phyloP scores from a whole-genome alignment of 495 filamentous ascomycete genomes.

The Darksidea phi region DNA sequence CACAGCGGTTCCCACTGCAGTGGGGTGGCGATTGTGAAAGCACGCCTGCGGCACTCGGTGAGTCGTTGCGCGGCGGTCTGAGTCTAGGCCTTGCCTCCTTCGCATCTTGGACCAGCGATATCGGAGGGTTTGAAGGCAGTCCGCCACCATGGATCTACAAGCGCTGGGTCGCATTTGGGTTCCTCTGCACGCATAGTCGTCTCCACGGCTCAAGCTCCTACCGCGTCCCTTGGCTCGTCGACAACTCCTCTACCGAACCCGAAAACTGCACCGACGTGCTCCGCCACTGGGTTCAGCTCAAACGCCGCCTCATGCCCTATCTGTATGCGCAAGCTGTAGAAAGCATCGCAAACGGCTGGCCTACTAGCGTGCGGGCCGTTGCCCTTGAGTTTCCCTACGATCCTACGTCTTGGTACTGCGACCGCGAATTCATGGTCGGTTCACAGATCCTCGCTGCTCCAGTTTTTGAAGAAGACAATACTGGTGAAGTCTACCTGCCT shows the following conservation, averaged over 20 bases:
- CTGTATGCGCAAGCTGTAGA: conserved; percentile 37
- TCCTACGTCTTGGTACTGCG: conserved; percentile 35
- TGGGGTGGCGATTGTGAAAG: conserved; percentile 71
- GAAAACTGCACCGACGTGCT: conserved; percentile 37
- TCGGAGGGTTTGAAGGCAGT: conserved; percentile 70
- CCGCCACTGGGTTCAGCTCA: conserved; percentile 35
- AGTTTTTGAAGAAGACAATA: conserved; percentile 38
- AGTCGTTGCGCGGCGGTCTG: conserved; percentile 68
- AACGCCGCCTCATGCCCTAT: conserved; percentile 41
- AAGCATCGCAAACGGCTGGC: conserved; percentile 37
- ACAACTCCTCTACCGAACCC: conserved; percentile 43
- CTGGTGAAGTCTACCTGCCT: conserved; percentile 76
- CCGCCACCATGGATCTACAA: conserved; percentile 70
- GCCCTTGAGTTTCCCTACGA: conserved; percentile 41
- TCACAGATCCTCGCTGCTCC: conserved; percentile 37
- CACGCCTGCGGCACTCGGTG: conserved; percentile 70
- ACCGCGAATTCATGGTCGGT: conserved; percentile 42
- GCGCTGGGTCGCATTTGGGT: conserved; percentile 71
- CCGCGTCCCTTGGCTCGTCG: conserved; percentile 71
- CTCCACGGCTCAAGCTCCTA: conserved; percentile 66
- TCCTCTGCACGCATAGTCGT: conserved; percentile 65
- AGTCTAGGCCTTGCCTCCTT: conserved; percentile 65
- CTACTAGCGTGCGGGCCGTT: conserved; percentile 38
- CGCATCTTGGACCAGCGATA: conserved; percentile 69
- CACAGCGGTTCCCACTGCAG: conserved; percentile 54